These are phyloP conservation scores for Zancudomyces culisetae DNA, from an alignment of 371 early-diverging fungal species.

Conservation along the genomic window DNA sequence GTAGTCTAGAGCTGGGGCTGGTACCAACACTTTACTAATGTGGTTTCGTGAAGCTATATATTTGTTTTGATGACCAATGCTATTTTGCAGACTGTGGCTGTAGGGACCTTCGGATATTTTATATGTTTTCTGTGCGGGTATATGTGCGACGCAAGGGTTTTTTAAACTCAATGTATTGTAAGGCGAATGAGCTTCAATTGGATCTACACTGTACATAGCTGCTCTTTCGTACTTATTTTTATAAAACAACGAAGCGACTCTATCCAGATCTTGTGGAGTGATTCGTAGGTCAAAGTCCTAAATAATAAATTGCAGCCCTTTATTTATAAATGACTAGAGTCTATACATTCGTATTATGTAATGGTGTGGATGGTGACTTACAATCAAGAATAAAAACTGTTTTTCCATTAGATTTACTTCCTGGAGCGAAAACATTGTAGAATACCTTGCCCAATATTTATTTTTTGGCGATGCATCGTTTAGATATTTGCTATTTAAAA, in stretches of 20 bases:
- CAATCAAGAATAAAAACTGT: constrained; percentile 48
- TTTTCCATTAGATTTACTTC: constrained; percentile 70
- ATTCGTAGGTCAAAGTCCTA: constrained; percentile 4
- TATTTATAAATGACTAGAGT: neutral
- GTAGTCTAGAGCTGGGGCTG: too few relatives aligned
- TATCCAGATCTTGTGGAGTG: neutral
- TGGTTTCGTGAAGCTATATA: too few relatives aligned
- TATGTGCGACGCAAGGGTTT: too few relatives aligned
- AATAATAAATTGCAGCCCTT: neutral
- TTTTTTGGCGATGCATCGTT: constrained; percentile 57
- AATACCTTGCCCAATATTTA: constrained; percentile 50
- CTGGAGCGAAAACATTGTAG: constrained; percentile 38
- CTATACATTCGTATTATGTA: neutral
- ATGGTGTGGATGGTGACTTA: neutral
- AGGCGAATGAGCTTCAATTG: too few relatives aligned
- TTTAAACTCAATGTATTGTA: too few relatives aligned
- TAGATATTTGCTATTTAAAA: constrained; percentile 34
- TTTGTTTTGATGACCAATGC: too few relatives aligned
- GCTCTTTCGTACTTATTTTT: too few relatives aligned
- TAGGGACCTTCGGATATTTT: too few relatives aligned
- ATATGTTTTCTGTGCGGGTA: too few relatives aligned
- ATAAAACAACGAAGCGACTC: neutral
- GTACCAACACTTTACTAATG: too few relatives aligned
- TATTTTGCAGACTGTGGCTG: too few relatives aligned
- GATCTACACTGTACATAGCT: too few relatives aligned